Percentiles rank a stretch among this genome's conserved stretches.
Conservation (phyloP, 2,329 filamentous ascomycete genomes). For the Cordyceps farinosa region DNA sequence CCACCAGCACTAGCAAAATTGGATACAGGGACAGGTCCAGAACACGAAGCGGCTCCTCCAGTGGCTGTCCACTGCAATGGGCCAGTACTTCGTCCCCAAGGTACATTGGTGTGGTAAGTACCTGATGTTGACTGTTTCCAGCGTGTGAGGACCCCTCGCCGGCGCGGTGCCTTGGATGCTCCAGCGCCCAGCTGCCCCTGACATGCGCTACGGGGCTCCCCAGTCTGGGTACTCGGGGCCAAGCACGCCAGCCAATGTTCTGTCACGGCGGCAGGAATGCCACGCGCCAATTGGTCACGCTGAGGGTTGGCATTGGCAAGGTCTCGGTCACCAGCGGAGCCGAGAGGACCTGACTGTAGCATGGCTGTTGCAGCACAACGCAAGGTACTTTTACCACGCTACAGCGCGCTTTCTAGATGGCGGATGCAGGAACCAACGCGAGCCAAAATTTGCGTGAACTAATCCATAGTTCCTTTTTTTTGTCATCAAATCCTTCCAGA, state of each 20-base stretch:
- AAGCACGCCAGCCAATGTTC: constrained; percentile 28
- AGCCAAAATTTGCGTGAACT: not conserved
- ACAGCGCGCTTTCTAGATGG: not conserved
- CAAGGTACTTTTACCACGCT: not conserved
- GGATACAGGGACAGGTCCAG: constrained; percentile 2
- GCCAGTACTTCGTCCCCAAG: too few species aligned
- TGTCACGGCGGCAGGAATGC: constrained; percentile 26
- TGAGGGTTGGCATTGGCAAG: not conserved
- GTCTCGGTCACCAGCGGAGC: not conserved
- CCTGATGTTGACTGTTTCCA: too few species aligned
- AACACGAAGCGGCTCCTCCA: not conserved
- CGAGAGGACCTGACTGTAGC: not conserved
- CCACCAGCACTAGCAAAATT: not conserved
- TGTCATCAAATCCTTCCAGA: not conserved
- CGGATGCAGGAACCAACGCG: not conserved
- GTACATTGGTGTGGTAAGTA: not conserved
- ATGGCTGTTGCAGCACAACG: not conserved
- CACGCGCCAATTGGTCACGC: constrained; percentile 24
- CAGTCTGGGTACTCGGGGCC: not conserved
- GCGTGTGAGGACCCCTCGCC: not conserved
- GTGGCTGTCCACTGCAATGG: not conserved
- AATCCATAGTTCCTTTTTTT: not conserved
- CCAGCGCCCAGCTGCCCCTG: not conserved
- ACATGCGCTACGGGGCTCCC: constrained; percentile 7
- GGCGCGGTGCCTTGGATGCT: not conserved